Base-by-base conservation (phyloP, 768 basidiomycete species). In the Phlegmacium glaucopus region DNA sequence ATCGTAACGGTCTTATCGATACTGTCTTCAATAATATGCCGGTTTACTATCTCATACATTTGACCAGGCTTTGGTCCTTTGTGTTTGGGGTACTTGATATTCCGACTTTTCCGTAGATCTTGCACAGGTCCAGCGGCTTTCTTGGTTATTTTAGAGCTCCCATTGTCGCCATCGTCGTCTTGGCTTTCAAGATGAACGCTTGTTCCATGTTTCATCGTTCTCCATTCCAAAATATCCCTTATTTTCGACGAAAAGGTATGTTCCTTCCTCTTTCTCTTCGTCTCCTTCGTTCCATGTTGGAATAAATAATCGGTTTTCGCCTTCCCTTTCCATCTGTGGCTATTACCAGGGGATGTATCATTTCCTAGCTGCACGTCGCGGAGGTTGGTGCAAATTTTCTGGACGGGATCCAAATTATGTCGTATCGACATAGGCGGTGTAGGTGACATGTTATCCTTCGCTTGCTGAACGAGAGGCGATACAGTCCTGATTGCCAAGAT, bases 1-100 rank as follows among this genome's bases (percentile, higher is more conserved):
- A 84, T 75, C 39, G 76, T 78, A 5, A 78, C 76, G 7, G 77
- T 78, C 45, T 66, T 67, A 45, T 78, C 76, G 1, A 74, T 72
- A n/a, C 70, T 73, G 22, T 74, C 72, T 53, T 78, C 77, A 25
- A 78, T 49, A 18, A 78, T 67, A 34, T 62, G 63, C 29, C 65
- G 60, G 29, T 67, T 62, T 16, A 76, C 62, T 16, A 77, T 67
- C 57, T 77, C 72, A 48, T 71, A 75, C 15, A 70, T 66, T 36
- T 71, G 71, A 6, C 66, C 67, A 6, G 70, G 49, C 8, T 51
- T 61, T 8, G 68, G 67, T 1, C 59, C 62, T 15, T 45, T 45
- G 27, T 52, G 54, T 35, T 57, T 50, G 25, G 50, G 55, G 4
- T 59, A 43, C 3, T 34, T 34, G 45, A 52, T 45, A 13, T 44